Base-by-base conservation (phyloP, 2,329 filamentous ascomycete genomes). In the Alternaria sp. region DNA sequence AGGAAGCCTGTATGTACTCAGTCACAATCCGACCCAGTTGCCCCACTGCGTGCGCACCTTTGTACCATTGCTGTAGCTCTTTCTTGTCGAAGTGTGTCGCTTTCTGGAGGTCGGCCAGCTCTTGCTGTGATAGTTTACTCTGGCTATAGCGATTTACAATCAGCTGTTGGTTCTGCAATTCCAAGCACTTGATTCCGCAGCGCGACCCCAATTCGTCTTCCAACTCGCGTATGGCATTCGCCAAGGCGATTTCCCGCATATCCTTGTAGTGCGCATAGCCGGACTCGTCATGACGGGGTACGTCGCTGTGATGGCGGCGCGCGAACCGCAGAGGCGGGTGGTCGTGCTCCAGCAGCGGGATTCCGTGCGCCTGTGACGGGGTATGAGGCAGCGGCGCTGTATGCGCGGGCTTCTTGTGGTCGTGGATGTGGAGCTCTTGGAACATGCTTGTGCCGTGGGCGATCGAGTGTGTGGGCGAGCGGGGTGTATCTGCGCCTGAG, bases 31-130 rank as follows among this genome's bases (percentile, higher is more conserved):
- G 3, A 23, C 43, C 46, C 55, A 8, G 28, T 47, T 37, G 25
- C 14, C 23, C 11, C 18, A 49, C 6, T 51, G 41, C 37, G 18
- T 61, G 77, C 89, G 69, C 82, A 97, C 96, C 96, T 87, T 98
- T 98, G 84, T 99, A 98, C 96, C 96, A 99, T 89, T 98, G 95
- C 82, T 99, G 96, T 79, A 99, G 83, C 83, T 99, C 96, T 86
- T 98, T 98, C 90, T 97, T 97, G 83, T 99, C 96, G 79, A 99
- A 99, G 83, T 98, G 94, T 69, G 96, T 99, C 65, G 94, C 94
- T 85, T 93, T 96, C 81, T 98, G 94, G 72, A 99, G 89, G 83
- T 99, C 96, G 71, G 88, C 89, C 78, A 99, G 92, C 87, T 99
- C 94, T 82, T 97, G 92, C 81, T 96, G 93, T 63, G 94, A 97